Base-by-base conservation (phyloP, 2,329 filamentous ascomycete species). In the Phaeosphaeriaceae sp. region DNA sequence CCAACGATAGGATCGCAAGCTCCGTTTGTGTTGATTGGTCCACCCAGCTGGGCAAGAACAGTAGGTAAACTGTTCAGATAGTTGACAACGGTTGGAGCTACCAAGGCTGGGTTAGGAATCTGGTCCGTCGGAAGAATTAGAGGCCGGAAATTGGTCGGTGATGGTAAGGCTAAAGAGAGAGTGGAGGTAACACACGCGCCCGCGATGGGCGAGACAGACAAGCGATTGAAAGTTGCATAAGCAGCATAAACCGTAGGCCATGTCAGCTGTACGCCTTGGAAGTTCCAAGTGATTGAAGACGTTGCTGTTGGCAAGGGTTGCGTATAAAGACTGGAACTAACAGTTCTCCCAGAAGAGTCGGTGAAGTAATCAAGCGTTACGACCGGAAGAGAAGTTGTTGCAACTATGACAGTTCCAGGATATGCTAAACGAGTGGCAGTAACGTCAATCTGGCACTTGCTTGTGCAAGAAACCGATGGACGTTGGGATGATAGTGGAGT, bases 1-100 rank as follows among this genome's bases (percentile, higher is more conserved):
- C 61, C 61, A n/a, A 57, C 50, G 4, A 71, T 47, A 1, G 70
- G 70, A 42, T 73, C 70, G 39, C 70, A 73, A 8, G 70, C 70
- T 3, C 23, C 23, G 11, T 42, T 43, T n/a, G 49, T 3, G 8
- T 61, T 64, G 37, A 73, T 72, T 0, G 59, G 20, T 2, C 46
- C 20, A 3, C 66, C 68, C 6, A 73, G 63, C 34, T 73, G 71
- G 17, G 54, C 53, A 2, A 54, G 37, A 2, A 73, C 63, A 0
- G 67, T 71, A 1, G 65, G 56, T 1, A 67, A 48, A 3, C 45
- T 50, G 15, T 73, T 72, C 3, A 73, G 55, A 39, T 72, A 72
- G 1, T 32, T 26, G 2, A 72, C 63, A 1, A 73, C 61, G 3
- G 50, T 54, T 6, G 66, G 63, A 5, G 66, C 60, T 0, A 71